phyloP scores from a whole-genome alignment of 2,329 filamentous ascomycete genomes.

The Fusarium succisae region DNA sequence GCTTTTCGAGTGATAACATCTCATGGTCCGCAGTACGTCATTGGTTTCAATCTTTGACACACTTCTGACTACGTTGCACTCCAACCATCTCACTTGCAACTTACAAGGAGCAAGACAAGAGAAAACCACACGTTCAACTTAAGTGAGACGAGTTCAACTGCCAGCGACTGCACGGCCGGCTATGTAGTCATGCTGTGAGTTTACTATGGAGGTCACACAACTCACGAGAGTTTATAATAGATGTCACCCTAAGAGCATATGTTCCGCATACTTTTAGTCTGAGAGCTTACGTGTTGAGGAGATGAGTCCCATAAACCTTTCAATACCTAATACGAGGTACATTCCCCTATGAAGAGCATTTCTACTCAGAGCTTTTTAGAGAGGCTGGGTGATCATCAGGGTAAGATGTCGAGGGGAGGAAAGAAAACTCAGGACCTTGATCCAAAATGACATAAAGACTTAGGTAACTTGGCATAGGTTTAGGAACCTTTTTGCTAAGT shows the following conservation, averaged over 20 bases:
- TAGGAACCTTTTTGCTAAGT: too few species aligned
- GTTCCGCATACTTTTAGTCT: not conserved
- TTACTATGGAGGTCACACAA: not conserved
- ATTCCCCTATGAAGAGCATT: not conserved
- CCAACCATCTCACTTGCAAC: not conserved
- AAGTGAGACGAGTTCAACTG: not conserved
- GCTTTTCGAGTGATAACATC: not conserved
- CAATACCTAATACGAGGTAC: not conserved
- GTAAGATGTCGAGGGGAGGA: too few species aligned
- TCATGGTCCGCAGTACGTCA: rapidly evolving
- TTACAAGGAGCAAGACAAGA: not conserved
- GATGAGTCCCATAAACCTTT: not conserved
- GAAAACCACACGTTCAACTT: not conserved
- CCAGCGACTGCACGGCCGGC: not conserved
- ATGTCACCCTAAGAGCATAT: not conserved
- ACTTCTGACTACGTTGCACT: not conserved
- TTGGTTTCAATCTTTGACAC: not conserved
- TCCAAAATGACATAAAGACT: too few species aligned
- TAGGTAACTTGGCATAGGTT: too few species aligned
- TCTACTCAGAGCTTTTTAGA: not conserved
- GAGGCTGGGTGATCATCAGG: not conserved
- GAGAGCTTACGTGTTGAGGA: not conserved
- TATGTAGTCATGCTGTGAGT: not conserved
- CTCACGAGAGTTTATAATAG: not conserved
- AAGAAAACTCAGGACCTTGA: not conserved